A percentile compares a stretch with the other conserved stretches of the same genome.
phyloP scores from a whole-genome alignment of 2,329 filamentous ascomycete genomes.

The Cercospora sojina region DNA sequence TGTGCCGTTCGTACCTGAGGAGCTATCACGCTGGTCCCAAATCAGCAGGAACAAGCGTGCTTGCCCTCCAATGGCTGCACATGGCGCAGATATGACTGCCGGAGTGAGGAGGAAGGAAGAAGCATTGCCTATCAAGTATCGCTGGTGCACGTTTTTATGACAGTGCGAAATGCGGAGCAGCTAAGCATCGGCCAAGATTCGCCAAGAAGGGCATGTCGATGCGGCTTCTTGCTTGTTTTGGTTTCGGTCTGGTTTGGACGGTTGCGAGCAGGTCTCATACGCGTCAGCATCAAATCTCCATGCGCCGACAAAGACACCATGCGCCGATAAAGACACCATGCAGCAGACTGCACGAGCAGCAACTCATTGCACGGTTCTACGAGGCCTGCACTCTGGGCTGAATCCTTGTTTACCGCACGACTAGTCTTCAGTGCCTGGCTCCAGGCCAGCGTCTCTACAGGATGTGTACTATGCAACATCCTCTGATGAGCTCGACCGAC shows the following conservation, averaged over 20 bases:
- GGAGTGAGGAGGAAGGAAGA: neutral
- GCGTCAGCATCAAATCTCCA: neutral
- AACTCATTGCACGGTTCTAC: neutral
- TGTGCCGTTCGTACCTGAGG: neutral
- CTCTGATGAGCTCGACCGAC: neutral
- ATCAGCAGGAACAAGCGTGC: neutral
- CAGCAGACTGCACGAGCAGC: neutral
- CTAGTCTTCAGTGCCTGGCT: neutral
- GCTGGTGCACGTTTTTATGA: neutral
- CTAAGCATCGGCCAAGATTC: neutral
- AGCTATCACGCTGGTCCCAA: constrained; percentile 8
- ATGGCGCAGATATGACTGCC: neutral
- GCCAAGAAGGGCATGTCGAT: neutral
- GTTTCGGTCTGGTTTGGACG: neutral
- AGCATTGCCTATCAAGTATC: neutral
- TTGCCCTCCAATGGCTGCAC: neutral
- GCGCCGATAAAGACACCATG: neutral
- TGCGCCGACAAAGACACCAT: neutral
- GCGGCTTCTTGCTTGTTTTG: neutral
- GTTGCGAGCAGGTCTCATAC: neutral
- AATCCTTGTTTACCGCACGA: neutral
- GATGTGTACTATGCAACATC: neutral
- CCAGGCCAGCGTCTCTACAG: neutral
- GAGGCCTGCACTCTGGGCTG: neutral
- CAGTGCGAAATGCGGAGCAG: neutral